A percentile compares a stretch with the other conserved stretches of the same genome.
phyloP scores from a whole-genome alignment of 2,329 filamentous ascomycete genomes.

The Byssochlamys sp. region DNA sequence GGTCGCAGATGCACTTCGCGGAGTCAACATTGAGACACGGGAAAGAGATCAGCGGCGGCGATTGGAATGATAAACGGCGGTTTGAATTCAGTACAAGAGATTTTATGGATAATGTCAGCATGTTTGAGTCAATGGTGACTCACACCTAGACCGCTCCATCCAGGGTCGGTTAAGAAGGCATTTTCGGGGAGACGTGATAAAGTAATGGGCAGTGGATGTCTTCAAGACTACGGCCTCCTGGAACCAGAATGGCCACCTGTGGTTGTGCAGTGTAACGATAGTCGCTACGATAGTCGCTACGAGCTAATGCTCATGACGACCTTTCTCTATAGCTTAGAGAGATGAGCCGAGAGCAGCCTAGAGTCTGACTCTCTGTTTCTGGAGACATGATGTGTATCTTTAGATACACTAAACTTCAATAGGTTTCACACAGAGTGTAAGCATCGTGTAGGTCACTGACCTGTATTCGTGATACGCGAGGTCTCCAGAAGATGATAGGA shows the following conservation, averaged over 20 bases:
- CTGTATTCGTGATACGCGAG: no score
- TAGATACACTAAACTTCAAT: neutral
- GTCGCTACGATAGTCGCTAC: neutral
- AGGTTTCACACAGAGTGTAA: no score
- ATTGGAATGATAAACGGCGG: slow-evolving; percentile 40
- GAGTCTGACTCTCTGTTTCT: neutral
- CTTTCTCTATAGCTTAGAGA: no score
- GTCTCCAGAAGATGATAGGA: no score
- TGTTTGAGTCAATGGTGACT: neutral
- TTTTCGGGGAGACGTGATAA: neutral
- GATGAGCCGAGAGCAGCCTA: no score
- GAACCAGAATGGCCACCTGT: neutral
- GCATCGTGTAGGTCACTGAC: no score
- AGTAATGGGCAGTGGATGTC: neutral
- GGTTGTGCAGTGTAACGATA: neutral
- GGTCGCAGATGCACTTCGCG: slow-evolving; percentile 68
- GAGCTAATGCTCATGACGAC: neutral
- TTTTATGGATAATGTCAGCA: neutral
- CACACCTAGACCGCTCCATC: neutral
- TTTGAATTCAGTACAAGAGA: neutral
- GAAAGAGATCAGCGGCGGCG: slow-evolving; percentile 57
- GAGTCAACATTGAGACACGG: slow-evolving; percentile 50
- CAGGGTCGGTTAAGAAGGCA: neutral
- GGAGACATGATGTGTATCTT: neutral
- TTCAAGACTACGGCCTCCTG: neutral